Evolutionary conservation across 2,329 filamentous ascomycete species (phyloP), one percentile per base, ranked within the genome.

Genomic region (Colletotrichum limetticola): DNA sequence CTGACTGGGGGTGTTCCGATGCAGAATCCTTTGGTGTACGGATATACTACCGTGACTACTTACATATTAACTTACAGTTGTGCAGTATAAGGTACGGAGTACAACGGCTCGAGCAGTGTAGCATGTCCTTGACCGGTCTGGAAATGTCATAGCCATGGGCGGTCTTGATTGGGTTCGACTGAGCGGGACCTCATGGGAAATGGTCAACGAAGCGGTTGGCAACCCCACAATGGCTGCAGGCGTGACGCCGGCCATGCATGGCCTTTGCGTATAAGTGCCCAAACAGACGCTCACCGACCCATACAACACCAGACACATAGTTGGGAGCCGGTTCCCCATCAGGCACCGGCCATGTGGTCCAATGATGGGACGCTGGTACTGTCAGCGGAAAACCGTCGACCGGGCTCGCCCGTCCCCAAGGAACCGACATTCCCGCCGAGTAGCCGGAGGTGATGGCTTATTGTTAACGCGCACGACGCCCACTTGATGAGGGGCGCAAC

Each of bases 241-340:
- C 22, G 74, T 71, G 71, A 75, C 71, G 71, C 71, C 64, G 63
- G 71, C 66, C 66, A 57, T 75, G 74, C 74, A 75, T 72, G 53
- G 30, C 16, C 35, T 58, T 74, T 65, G 74, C 61, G 71, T 74
- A 66, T 71, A 70, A 66, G 52, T 75, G 74, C 74, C 74, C 67
- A 71, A 75, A 67, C 58, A 73, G 55, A 64, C 26, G 56, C 58
- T 70, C 63, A 52, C 67, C 58, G 66, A 69, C 66, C 75, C 75
- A 76, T 76, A 75, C 75, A 76, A 58, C 42, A 65, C 63, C 42
- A 72, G 74, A 75, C 75, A 76, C 75, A 76, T 76, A 74, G 58
- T 64, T 67, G 68, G 71, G 60, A 73, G 68, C 42, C 66, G 58
- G 63, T 67, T 46, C 32, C 64, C 62, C 74, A 66, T 74, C 74